Base-by-base conservation (phyloP, 1,284 basidiomycete genomes). In the Trichosporon sp. region DNA sequence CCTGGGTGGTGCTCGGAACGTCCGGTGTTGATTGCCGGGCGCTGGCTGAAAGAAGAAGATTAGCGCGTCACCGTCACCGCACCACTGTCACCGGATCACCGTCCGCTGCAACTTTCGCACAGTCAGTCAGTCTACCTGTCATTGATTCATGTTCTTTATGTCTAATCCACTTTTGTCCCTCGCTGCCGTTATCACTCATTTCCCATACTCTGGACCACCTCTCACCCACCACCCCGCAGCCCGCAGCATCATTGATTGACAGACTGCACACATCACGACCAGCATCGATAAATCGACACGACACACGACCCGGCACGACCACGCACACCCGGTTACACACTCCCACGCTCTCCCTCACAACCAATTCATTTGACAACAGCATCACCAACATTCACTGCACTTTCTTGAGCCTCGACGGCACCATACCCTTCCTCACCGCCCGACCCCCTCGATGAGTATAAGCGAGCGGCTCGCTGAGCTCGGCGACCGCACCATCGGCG, bases 401-500 rank as follows among this genome's bases (percentile, higher is more conserved):
- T 27, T 13, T 37, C 3, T 40, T 19, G 7, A 23, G 56, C 36
- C 56, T 33, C 36, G 19, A 25, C 56, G 25, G 56, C 32, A 59
- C 36, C 14, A 7, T 34, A 4, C 8, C 46, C 46, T 29, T 27
- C 49, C 27, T 7, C 25, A 16, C 49, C 14, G 27, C 16, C 46
- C 4, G 9, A 25, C 49, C 25, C 7, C 27, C 49, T n/a, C 49
- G 49, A 54, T 54, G 49, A 54, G 49, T n/a, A 54, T 54, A 27
- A 54, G 49, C 25, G 49, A 54, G 49, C 49, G 49, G 49, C 25
- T 54, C 13, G 49, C 49, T 27, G 49, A 54, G 25, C 49, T 54
- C 25, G 49, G 49, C 49, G 49, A 54, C 49, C 49, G 49, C 25
- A 54, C 49, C 25, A 54, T 54, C 49, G 49, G 49, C 25, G 49